These are phyloP conservation scores for Grigorovia yakushimaensis DNA, from an alignment of 805 yeast species.

Conservation along the genomic window DNA sequence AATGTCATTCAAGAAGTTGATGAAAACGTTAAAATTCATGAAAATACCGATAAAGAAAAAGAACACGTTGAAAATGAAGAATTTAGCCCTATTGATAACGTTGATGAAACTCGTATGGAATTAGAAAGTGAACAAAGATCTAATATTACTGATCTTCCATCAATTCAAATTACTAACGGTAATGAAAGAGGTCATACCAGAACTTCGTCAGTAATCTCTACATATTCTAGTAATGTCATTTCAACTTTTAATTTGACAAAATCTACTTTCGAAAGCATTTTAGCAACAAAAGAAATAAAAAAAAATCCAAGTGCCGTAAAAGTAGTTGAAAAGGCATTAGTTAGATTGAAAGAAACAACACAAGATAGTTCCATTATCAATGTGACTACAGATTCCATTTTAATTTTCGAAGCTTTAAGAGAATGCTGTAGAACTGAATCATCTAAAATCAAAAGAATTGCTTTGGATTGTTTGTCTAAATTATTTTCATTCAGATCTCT, in stretches of 20 bases:
- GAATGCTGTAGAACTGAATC: conserved; percentile 61
- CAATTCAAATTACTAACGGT: not conserved
- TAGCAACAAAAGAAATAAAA: conserved; percentile 50
- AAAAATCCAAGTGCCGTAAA: conserved; percentile 32
- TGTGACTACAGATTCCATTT: conserved; percentile 34
- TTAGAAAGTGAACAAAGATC: not conserved
- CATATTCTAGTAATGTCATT: conserved; percentile 17
- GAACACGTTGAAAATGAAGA: conserved; percentile 9
- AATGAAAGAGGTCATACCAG: conserved; percentile 6
- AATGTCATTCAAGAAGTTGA: conserved; percentile 10
- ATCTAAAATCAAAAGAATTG: conserved; percentile 55
- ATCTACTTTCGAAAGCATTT: conserved; percentile 48
- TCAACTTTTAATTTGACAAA: conserved; percentile 37
- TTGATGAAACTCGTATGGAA: conserved; percentile 3
- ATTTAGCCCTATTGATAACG: conserved; percentile 11
- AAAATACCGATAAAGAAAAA: not conserved
- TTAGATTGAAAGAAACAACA: conserved; percentile 22
- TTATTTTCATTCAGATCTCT: conserved; percentile 71
- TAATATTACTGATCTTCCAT: not conserved
- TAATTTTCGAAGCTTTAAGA: conserved; percentile 73
- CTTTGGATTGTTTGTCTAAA: conserved; percentile 81
- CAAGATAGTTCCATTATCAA: conserved; percentile 15
- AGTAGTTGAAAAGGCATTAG: conserved; percentile 25
- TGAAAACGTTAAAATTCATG: conserved; percentile 7
- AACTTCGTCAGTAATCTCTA: conserved; percentile 6